Conservation (phyloP, 1,284 basidiomycete genomes). For the Vanrija pseudolonga region DNA sequence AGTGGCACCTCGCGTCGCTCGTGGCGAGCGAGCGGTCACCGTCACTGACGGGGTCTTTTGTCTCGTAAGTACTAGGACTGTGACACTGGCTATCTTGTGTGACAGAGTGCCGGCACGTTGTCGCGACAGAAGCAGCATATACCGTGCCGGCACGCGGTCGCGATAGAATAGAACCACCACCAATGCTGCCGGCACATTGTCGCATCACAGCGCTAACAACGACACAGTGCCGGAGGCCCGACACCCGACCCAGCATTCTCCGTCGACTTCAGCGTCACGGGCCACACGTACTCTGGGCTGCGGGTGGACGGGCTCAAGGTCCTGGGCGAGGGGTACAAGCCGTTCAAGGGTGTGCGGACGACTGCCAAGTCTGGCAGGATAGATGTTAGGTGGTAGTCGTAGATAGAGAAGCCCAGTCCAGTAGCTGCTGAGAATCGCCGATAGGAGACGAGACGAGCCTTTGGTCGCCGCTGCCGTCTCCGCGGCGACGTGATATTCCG, state of each 20-base stretch:
- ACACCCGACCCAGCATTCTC: slow-evolving; percentile 66
- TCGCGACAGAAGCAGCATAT: background rate
- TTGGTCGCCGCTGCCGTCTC: too few relatives aligned
- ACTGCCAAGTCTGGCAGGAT: slow-evolving; percentile 39
- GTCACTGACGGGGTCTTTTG: slow-evolving; percentile 72
- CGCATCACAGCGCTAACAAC: background rate
- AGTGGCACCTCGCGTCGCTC: slow-evolving; percentile 71
- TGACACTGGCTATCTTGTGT: background rate
- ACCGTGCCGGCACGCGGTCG: too few relatives aligned
- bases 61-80: too few relatives aligned
- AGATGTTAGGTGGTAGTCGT: slow-evolving; percentile 43
- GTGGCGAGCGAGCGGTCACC: slow-evolving; percentile 64
- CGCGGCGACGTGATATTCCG: too few relatives aligned
- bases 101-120: too few relatives aligned
- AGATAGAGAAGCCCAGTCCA: background rate
- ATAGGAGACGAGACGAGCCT: too few relatives aligned
- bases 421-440: too few relatives aligned
- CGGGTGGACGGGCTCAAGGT: slow-evolving; percentile 82
- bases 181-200: background rate
- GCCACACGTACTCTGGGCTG: slow-evolving; percentile 71
- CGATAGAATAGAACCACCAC: too few relatives aligned
- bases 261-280: slow-evolving; percentile 66
- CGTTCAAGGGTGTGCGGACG: slow-evolving; percentile 62
- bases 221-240: slow-evolving; percentile 27
- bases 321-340: slow-evolving; percentile 56